These are phyloP conservation scores for Schwanniomyces pseudopolymorphus DNA, from an alignment of 805 yeast genomes.

Conservation along the genomic window DNA sequence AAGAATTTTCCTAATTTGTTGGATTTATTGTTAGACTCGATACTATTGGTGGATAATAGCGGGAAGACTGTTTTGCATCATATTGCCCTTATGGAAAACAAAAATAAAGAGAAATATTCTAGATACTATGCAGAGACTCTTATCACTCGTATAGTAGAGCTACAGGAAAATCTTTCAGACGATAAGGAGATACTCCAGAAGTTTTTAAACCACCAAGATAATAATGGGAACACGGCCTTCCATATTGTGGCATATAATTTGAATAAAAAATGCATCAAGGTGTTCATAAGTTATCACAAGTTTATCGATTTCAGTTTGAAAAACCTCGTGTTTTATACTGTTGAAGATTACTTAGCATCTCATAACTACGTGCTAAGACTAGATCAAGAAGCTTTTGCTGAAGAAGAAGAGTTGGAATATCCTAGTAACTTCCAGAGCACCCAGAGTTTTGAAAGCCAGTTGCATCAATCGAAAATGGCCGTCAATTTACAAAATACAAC, in stretches of 20 bases:
- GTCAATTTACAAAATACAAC: slow-evolving; percentile 32
- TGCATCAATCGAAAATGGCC: slow-evolving; percentile 35
- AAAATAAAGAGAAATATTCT: slow-evolving; percentile 36
- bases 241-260: slow-evolving; percentile 86
- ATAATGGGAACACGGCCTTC: slow-evolving; percentile 92
- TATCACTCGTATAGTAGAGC: slow-evolving; percentile 31
- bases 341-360: slow-evolving; percentile 41
- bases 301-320: slow-evolving; percentile 44
- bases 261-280: slow-evolving; percentile 71
- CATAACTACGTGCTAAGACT: slow-evolving; percentile 28
- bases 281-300: slow-evolving; percentile 83
- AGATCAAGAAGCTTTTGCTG: slow-evolving; percentile 13
- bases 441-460: slow-evolving; percentile 37
- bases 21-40: slow-evolving; percentile 35
- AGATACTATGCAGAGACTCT: slow-evolving; percentile 40
- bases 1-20: slow-evolving; percentile 37
- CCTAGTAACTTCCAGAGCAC: slow-evolving; percentile 9
- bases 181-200: slow-evolving; percentile 31
- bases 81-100: slow-evolving; percentile 31
- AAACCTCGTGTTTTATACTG: slow-evolving; percentile 46
- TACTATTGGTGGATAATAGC: slow-evolving; percentile 34
- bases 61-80: slow-evolving; percentile 45
- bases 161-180: slow-evolving; percentile 22
- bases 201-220: slow-evolving; percentile 83
- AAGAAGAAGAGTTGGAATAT: slow-evolving; percentile 1